Conservation (phyloP, 163 green algal genomes). For the Coccomyxa subellipsoidea region DNA sequence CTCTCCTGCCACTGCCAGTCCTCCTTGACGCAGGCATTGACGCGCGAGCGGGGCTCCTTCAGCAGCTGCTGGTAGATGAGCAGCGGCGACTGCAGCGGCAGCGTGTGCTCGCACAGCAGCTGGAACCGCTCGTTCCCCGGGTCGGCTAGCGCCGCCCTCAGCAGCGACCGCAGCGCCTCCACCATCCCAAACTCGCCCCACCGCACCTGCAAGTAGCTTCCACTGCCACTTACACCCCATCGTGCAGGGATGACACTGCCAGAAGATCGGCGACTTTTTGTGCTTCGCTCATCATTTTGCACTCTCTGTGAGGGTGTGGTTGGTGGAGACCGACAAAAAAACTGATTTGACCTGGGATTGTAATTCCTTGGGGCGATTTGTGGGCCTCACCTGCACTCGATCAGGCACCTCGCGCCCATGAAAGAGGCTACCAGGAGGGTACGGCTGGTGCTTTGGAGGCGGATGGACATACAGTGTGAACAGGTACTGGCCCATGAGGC, state of each 20-base stretch:
- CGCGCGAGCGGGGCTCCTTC: neutral
- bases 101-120: slow-evolving; percentile 9
- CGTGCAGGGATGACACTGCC: too few species aligned
- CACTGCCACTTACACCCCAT: neutral
- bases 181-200: slow-evolving; percentile 40
- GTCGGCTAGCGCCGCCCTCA: neutral
- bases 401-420: slow-evolving; percentile 21
- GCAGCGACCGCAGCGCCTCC: slow-evolving; percentile 21
- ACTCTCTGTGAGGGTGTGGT: too few species aligned
- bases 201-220: neutral
- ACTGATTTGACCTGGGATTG: too few species aligned
- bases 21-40: neutral
- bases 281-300: too few species aligned
- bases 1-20: slow-evolving; percentile 9
- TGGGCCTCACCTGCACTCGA: slow-evolving; percentile 15
- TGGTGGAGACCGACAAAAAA: too few species aligned
- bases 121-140: slow-evolving; percentile 6
- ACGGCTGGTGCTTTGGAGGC: slow-evolving; percentile 17
- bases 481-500: slow-evolving; percentile 33
- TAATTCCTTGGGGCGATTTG: neutral
- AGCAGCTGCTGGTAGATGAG: slow-evolving; percentile 18
- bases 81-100: slow-evolving; percentile 11
- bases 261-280: too few species aligned
- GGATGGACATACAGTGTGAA: slow-evolving; percentile 48
- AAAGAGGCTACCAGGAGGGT: slow-evolving; percentile 30